A percentile compares a stretch with the other conserved stretches of the same genome.
Conservation (phyloP, 768 basidiomycete genomes). For the Goffeauzyma gilvescens region DNA sequence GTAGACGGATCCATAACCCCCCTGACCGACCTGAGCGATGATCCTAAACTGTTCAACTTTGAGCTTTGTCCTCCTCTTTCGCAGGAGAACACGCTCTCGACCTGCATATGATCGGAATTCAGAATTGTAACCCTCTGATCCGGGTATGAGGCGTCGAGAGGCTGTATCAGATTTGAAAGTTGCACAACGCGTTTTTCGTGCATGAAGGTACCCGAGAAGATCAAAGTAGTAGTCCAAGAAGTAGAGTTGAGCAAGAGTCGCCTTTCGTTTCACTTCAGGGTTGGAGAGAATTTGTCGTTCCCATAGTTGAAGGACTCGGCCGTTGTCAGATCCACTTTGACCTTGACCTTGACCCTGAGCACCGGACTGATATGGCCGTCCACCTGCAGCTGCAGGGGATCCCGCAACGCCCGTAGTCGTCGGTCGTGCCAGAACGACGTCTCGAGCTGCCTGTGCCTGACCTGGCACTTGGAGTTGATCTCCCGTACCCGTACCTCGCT, state of each 20-base stretch:
- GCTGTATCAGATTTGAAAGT: conserved; percentile 68
- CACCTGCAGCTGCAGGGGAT: too few relatives aligned
- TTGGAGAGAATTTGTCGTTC: conserved; percentile 69
- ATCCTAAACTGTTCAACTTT: conserved; percentile 91
- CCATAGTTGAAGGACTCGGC: conserved; percentile 53
- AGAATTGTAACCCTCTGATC: conserved; percentile 33
- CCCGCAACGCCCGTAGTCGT: too few relatives aligned
- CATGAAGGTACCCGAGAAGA: conserved; percentile 65
- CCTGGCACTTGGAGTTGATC: conserved; percentile 2
- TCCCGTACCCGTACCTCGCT: too few relatives aligned
- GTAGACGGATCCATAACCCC: conserved; percentile 95
- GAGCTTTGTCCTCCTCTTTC: conserved; percentile 79
- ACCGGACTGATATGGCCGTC: too few relatives aligned
- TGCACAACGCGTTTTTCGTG: conserved; percentile 63
- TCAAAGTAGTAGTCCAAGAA: conserved; percentile 99
- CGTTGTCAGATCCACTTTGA: too few relatives aligned
- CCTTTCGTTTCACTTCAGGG: conserved; percentile 72
- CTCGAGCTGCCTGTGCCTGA: neutral
- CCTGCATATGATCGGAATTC: conserved; percentile 89
- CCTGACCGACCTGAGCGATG: conserved; percentile 95
- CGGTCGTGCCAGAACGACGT: too few relatives aligned
- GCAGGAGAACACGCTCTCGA: conserved; percentile 76
- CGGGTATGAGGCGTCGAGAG: conserved; percentile 37
- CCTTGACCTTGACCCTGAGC: too few relatives aligned
- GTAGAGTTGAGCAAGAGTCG: conserved; percentile 91